Evolutionary conservation across 768 basidiomycete genomes (phyloP), one percentile per base, ranked within the genome.

Genomic region (Xanthoconium purpureum): DNA sequence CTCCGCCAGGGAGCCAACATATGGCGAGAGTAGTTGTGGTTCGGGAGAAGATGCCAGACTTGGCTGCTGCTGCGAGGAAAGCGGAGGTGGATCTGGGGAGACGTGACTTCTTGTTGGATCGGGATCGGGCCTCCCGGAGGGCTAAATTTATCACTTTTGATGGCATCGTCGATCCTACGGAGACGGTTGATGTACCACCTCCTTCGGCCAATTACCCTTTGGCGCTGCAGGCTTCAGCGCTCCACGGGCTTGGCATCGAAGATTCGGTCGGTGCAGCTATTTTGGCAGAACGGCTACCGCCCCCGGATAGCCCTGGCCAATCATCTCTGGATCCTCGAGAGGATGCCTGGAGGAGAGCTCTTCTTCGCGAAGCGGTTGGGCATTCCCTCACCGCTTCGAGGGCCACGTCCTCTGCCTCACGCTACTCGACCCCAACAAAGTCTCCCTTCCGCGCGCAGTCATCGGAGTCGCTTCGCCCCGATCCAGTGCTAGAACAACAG

Each of bases 161-260:
- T 65, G 76, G 84, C 63, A 78, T 88, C 52, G 84, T 92, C 62
- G 91, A 93, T 71, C 91, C 91, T 12, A 93, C 91, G 28, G 91
- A 92, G 64, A 81, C 80, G 28, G 90, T 93, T 36, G 91, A 93
- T 65, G 67, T 92, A 35, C 91, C 91, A 0, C 84, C 79, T 6
- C 86, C 84, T 8, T 83, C 86, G 36, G 75, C 84, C 37, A 77
- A 77, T 36, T 89, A 88, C 65, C 85, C 85, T 1, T 87, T 91
- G 62, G 82, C 86, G 8, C 81, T 88, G 38, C 89, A 91, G 66
- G 81, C 89, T 28, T 89, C 89, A 52, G 86, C 85, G 15, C 63
- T 86, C 48, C 83, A 85, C 63, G 89, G 85, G 15, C 72, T 91
- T 63, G 85, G 87, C 43, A 87, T 89, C 40, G 78, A 83, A 57